Evolutionary conservation across 805 yeast species (phyloP).

Genomic region (Starmerella khaoyaiensis): DNA sequence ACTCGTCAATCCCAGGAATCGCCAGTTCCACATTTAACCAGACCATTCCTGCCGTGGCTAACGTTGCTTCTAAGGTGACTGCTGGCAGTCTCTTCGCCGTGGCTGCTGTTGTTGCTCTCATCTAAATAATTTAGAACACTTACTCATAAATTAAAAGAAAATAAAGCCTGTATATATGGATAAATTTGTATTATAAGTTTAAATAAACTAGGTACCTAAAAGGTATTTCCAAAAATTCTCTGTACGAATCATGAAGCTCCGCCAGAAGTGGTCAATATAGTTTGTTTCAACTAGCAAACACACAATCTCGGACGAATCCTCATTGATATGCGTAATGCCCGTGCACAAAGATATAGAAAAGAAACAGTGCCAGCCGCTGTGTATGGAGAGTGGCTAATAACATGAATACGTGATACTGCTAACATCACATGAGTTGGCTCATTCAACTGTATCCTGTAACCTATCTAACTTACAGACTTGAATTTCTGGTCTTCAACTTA

Average conservation of each 20-base stretch:
- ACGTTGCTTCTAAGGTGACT: constrained; percentile 4
- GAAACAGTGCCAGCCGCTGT: constrained; percentile 5
- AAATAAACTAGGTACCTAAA: not conserved
- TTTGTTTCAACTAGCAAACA: constrained; percentile 99
- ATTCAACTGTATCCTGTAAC: too few species aligned
- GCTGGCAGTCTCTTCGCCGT: constrained; percentile 1
- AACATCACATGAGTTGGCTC: not conserved
- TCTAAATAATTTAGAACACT: not conserved
- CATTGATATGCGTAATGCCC: constrained; percentile 99
- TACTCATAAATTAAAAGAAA: not conserved
- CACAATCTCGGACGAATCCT: constrained; percentile 99
- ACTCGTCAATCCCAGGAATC: constrained; percentile 3
- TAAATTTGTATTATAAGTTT: not conserved
- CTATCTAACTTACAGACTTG: too few species aligned
- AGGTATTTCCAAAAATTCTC: constrained; percentile 25
- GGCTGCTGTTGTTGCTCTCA: constrained; percentile 4
- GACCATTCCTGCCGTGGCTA: constrained; percentile 8
- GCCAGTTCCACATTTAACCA: not conserved
- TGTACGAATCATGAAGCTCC: constrained; percentile 14
- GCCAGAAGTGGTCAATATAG: constrained; percentile 71
- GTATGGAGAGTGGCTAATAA: too few species aligned
- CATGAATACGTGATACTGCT: not conserved
- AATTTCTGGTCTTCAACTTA: too few species aligned
- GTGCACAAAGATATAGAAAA: constrained; percentile 86
- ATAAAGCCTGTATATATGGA: not conserved